Evolutionary conservation across 1,139 yeast species (phyloP).

Genomic region (Pichia sp.): DNA sequence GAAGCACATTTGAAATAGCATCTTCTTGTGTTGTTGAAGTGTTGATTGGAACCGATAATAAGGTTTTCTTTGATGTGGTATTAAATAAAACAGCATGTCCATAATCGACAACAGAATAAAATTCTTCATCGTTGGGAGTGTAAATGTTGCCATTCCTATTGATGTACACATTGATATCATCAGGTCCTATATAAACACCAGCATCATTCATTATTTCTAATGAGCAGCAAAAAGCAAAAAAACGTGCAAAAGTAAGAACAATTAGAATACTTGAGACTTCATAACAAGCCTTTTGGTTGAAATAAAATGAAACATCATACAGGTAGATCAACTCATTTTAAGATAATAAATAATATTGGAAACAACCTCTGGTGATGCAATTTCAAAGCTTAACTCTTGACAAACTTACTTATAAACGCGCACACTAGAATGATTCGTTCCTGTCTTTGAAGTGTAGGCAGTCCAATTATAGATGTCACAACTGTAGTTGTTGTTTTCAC

Average conservation of each 20-base stretch:
- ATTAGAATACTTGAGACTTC: too few relatives aligned
- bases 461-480: too few relatives aligned
- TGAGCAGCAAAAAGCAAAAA: neutral
- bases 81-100: neutral
- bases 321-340: too few relatives aligned
- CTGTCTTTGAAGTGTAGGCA: too few relatives aligned
- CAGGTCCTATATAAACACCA: neutral
- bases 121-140: neutral
- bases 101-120: neutral
- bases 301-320: too few relatives aligned
- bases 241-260: neutral
- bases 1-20: neutral
- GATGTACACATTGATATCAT: neutral
- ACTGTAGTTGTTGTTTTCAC: too few relatives aligned
- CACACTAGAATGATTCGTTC: too few relatives aligned
- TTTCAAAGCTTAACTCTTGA: too few relatives aligned
- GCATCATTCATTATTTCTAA: neutral
- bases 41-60: neutral
- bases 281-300: too few relatives aligned
- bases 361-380: too few relatives aligned
- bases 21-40: neutral
- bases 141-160: neutral
- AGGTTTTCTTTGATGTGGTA: neutral
- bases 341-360: too few relatives aligned
- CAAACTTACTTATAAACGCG: too few relatives aligned